phyloP scores from a whole-genome alignment of 805 yeast genomes.

The Cyberlindnera euphorbiiphila region DNA sequence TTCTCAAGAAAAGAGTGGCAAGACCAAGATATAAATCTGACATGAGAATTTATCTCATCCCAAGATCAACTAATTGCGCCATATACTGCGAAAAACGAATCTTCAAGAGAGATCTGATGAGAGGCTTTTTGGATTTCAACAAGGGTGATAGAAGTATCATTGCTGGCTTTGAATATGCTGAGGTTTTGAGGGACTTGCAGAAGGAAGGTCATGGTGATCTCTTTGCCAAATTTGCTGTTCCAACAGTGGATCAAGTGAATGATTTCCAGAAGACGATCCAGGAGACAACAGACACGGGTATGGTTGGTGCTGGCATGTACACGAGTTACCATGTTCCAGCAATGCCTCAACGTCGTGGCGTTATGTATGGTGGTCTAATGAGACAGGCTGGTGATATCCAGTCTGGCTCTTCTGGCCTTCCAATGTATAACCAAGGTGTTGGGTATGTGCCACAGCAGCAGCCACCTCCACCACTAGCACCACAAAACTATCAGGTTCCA shows the following conservation, averaged over 20 bases:
- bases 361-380: slow-evolving; percentile 1
- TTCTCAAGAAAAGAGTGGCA: slow-evolving; percentile 54
- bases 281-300: not conserved
- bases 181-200: slow-evolving; percentile 15
- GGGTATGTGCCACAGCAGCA: slow-evolving; percentile 1
- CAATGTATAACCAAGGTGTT: slow-evolving; percentile 1
- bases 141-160: slow-evolving; percentile 27
- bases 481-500: not conserved
- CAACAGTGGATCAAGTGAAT: slow-evolving; percentile 17
- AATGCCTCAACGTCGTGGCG: not conserved
- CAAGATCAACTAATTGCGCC: slow-evolving; percentile 36
- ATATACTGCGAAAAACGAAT: slow-evolving; percentile 47
- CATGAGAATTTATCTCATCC: slow-evolving; percentile 58
- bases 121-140: slow-evolving; percentile 43
- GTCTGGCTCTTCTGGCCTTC: not conserved
- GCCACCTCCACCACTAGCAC: slow-evolving; percentile 3
- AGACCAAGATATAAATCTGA: slow-evolving; percentile 60
- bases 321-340: slow-evolving; percentile 1
- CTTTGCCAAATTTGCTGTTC: slow-evolving; percentile 15
- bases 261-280: slow-evolving; percentile 4
- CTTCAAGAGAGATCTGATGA: slow-evolving; percentile 47
- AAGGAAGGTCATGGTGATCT: slow-evolving; percentile 18
- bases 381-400: slow-evolving; percentile 1
- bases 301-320: not conserved
- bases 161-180: slow-evolving; percentile 30